phyloP scores from a whole-genome alignment of 2,329 filamentous ascomycete genomes.

The Gaeumannomyces sp. region DNA sequence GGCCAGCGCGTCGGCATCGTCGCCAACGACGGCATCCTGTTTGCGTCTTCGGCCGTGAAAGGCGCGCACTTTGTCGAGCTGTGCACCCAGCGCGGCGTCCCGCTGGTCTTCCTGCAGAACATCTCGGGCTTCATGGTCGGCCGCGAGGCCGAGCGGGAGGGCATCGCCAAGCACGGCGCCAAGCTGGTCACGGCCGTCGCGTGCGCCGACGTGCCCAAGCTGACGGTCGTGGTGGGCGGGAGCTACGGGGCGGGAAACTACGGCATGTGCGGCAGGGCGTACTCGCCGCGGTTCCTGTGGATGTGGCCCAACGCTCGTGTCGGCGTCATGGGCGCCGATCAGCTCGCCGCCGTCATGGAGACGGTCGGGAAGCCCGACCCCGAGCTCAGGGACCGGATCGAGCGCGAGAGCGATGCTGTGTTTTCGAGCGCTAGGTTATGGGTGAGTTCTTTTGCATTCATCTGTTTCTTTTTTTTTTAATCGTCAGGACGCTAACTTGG shows the following conservation, averaged over 20 bases:
- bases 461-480: slow-evolving; percentile 10
- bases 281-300: slow-evolving; percentile 85
- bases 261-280: slow-evolving; percentile 95
- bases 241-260: slow-evolving; percentile 95
- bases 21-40: slow-evolving; percentile 93
- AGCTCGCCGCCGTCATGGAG: slow-evolving; percentile 89
- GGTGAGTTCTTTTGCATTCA: slow-evolving; percentile 47
- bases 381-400: slow-evolving; percentile 75
- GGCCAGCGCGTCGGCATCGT: slow-evolving; percentile 88
- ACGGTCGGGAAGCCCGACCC: slow-evolving; percentile 81
- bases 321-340: slow-evolving; percentile 92
- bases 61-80: slow-evolving; percentile 95
- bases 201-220: slow-evolving; percentile 91
- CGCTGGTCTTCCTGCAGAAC: slow-evolving; percentile 90
- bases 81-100: slow-evolving; percentile 82
- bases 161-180: slow-evolving; percentile 95
- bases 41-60: slow-evolving; percentile 83
- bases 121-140: slow-evolving; percentile 99
- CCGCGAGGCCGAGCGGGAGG: slow-evolving; percentile 81
- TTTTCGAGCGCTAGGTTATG: slow-evolving; percentile 87
- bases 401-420: slow-evolving; percentile 80
- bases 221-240: slow-evolving; percentile 91
- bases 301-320: slow-evolving; percentile 98
- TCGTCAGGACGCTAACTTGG: not conserved
- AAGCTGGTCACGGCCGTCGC: slow-evolving; percentile 95